phyloP scores from a whole-genome alignment of 768 basidiomycete genomes.

The Steccherinum ochraceum region DNA sequence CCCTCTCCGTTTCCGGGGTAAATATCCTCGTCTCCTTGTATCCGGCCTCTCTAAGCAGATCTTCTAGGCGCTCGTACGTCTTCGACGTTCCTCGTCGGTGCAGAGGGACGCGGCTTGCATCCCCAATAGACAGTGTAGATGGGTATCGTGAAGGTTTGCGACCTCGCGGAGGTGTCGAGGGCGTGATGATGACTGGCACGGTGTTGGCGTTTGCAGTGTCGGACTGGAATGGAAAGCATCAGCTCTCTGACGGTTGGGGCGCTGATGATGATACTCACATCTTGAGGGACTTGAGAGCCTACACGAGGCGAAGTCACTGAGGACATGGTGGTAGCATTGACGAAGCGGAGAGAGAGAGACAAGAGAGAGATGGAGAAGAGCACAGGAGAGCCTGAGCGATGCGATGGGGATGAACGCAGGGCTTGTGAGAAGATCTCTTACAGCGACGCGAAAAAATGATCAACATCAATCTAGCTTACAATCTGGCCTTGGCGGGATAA shows the following conservation, averaged over 20 bases:
- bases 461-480: no score
- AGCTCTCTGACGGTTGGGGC: background rate
- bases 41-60: constrained; percentile 80
- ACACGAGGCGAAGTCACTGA: background rate
- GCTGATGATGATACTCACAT: background rate
- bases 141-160: constrained; percentile 37
- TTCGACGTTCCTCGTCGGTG: constrained; percentile 75
- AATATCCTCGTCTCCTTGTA: constrained; percentile 91
- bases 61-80: constrained; percentile 80
- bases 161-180: constrained; percentile 18
- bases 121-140: constrained; percentile 38
- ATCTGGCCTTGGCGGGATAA: no score
- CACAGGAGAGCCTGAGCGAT: background rate
- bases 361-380: no score
- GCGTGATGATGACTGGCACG: background rate
- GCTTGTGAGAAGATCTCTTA: background rate
- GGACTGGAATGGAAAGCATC: background rate
- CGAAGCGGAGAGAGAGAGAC: background rate
- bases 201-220: background rate
- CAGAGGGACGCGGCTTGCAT: constrained; percentile 51
- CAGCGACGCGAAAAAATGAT: no score
- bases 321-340: background rate
- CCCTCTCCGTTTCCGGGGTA: constrained; percentile 73
- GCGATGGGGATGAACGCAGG: background rate
- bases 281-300: background rate